Evolutionary conservation across 441 rosid genomes (phyloP), one percentile per base, ranked within the genome.

Genomic region (Dalechampia spathulata): DNA sequence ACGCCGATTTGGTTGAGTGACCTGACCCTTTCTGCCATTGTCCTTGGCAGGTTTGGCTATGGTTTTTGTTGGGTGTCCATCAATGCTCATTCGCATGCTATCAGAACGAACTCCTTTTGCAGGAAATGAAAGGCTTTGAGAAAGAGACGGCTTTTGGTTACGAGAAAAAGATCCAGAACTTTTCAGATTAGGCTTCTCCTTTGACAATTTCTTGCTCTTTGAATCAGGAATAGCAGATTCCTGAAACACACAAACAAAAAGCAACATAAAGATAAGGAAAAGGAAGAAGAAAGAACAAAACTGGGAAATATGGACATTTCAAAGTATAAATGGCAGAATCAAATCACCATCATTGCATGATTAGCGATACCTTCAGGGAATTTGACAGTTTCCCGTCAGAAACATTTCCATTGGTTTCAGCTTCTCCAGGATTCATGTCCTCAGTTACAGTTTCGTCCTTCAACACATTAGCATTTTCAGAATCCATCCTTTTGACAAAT

Each of bases 111-210:
- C 61, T 61, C 74, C 83, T 74, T 56, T 81, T 51, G 79, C 72
- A 2, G 90, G 84, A 72, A 85, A 85, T 43, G 90, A 90, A 65
- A 72, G 65, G 53, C 82, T 83, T 74, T 87, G 92, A 42, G 90
- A 83, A 54, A 82, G 68, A 19, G 67, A 62, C 19, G 70, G 60
- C 60, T 66, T 81, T 41, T 78, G 87, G 58, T 64, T 67, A 51
- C 49, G 68, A 63, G 78, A 57, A 63, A 73, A 51, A 2, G 72
- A 64, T 58, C 72, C 65, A 3, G 69, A 5, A 60, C 66, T 74
- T 75, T 64, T 87, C 69, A 55, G 40, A 60, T 55, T 78, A 41
- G 82, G 45, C 63, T 78, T 83, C 27, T 69, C 85, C 69, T 75
- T 87, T 20, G 74, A 37, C 60, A 70, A 30, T 70, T 75, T 83